These are phyloP conservation scores for Globisporangium megalacanthum DNA, from an alignment of 352 stramenopile genomes.

Conservation along the genomic window DNA sequence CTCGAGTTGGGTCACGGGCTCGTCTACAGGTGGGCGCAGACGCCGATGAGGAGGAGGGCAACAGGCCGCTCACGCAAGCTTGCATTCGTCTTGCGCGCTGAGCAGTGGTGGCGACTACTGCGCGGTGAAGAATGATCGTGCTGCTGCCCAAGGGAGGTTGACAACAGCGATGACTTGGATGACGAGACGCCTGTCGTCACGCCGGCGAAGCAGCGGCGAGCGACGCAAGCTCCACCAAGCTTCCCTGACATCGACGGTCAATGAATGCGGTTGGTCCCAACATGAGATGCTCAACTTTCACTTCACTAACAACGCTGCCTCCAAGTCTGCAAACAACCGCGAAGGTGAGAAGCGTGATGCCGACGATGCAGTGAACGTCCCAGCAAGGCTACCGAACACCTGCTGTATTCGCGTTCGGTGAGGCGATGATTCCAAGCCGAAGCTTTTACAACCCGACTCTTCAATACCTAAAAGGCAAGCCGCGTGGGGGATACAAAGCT, in stretches of 20 bases:
- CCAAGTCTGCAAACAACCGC: neutral
- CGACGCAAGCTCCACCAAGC: too few species aligned
- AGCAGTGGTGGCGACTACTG: too few species aligned
- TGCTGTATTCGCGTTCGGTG: conserved; percentile 1
- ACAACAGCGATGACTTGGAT: neutral
- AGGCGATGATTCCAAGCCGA: neutral
- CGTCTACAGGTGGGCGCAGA: too few species aligned
- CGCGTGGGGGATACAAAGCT: too few species aligned
- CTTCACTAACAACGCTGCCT: conserved; percentile 9
- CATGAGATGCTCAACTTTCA: conserved; percentile 6
- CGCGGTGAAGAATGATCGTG: too few species aligned
- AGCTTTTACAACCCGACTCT: neutral
- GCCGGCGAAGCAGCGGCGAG: neutral
- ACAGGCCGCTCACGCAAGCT: too few species aligned
- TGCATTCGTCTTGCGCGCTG: too few species aligned
- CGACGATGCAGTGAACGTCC: conserved; percentile 10
- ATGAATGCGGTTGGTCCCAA: neutral
- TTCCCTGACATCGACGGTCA: neutral
- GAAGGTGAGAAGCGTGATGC: too few species aligned
- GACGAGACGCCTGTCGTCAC: neutral
- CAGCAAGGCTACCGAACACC: neutral
- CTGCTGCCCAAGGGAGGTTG: too few species aligned
- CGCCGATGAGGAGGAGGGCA: too few species aligned
- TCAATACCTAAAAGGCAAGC: neutral
- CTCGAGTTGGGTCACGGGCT: too few species aligned